phyloP scores from a whole-genome alignment of 495 filamentous ascomycete species.

The Tetracladium marchalianum region DNA sequence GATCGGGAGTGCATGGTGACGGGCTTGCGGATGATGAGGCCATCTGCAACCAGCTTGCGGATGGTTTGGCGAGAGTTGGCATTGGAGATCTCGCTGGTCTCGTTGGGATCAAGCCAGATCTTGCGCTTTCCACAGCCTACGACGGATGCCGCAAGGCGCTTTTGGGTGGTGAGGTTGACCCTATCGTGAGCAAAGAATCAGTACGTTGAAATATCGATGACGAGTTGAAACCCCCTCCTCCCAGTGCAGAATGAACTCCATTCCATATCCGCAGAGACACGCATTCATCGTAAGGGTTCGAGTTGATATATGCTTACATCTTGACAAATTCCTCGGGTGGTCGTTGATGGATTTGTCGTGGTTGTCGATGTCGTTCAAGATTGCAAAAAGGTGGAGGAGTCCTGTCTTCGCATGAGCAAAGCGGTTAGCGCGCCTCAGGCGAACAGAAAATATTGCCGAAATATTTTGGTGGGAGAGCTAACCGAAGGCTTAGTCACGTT shows the following conservation, averaged over 20 bases:
- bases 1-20: constrained; percentile 98
- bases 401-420: no score
- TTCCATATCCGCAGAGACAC: not conserved
- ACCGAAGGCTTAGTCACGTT: no score
- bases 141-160: constrained; percentile 97
- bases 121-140: constrained; percentile 98
- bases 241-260: no score
- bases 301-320: constrained; percentile 36
- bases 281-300: not conserved
- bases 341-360: constrained; percentile 31
- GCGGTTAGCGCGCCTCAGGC: no score
- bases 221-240: not conserved
- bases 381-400: constrained; percentile 31
- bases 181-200: constrained; percentile 36
- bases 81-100: constrained; percentile 98
- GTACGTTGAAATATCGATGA: constrained; percentile 12
- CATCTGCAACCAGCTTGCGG: constrained; percentile 99
- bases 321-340: constrained; percentile 33
- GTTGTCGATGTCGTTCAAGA: constrained; percentile 31
- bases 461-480: no score
- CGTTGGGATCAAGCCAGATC: constrained; percentile 99
- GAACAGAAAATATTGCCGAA: no score
- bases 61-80: constrained; percentile 99
- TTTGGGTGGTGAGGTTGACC: constrained; percentile 99
- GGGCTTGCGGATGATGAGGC: constrained; percentile 99